A percentile compares a stretch with the other conserved stretches of the same genome.
phyloP scores from a whole-genome alignment of 1,284 basidiomycete species.

The Ganoderma meredithae region DNA sequence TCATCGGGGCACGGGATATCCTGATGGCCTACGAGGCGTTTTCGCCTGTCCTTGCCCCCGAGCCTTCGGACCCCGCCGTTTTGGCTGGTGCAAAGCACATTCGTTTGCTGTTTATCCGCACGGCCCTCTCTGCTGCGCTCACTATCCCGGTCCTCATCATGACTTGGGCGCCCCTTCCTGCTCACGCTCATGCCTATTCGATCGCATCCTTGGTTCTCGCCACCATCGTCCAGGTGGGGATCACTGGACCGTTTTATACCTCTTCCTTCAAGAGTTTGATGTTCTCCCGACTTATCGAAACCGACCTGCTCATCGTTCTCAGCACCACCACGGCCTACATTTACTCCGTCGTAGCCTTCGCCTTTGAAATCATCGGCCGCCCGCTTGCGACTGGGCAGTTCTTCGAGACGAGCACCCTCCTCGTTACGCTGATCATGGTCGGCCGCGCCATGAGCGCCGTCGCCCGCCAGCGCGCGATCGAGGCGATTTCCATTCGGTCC shows the following conservation, averaged over 20 bases:
- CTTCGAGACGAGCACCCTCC: slow-evolving; percentile 55
- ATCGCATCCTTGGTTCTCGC: slow-evolving; percentile 49
- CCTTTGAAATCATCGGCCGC: slow-evolving; percentile 44
- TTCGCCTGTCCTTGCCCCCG: slow-evolving; percentile 36
- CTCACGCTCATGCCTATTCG: slow-evolving; percentile 44
- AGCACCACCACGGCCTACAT: slow-evolving; percentile 52
- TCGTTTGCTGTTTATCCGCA: slow-evolving; percentile 42
- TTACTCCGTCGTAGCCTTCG: slow-evolving; percentile 53
- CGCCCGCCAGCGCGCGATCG: slow-evolving; percentile 49
- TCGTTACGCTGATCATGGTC: slow-evolving; percentile 53
- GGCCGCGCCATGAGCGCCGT: slow-evolving; percentile 51
- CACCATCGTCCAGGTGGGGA: slow-evolving; percentile 48
- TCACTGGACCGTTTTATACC: slow-evolving; percentile 49
- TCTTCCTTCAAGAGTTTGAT: slow-evolving; percentile 47
- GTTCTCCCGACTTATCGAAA: slow-evolving; percentile 50
- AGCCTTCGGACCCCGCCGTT: slow-evolving; percentile 39
- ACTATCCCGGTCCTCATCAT: slow-evolving; percentile 54
- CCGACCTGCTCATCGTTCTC: slow-evolving; percentile 50
- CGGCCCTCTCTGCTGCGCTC: slow-evolving; percentile 42
- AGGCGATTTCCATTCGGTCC: slow-evolving; percentile 43
- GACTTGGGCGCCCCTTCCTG: slow-evolving; percentile 52
- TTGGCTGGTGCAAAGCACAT: slow-evolving; percentile 41
- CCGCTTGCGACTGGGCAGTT: slow-evolving; percentile 47
- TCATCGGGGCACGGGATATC: slow-evolving; percentile 38
- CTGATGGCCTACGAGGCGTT: slow-evolving; percentile 36